Conservation (phyloP, 2,329 filamentous ascomycete genomes). For the Cladosporium colombiae region DNA sequence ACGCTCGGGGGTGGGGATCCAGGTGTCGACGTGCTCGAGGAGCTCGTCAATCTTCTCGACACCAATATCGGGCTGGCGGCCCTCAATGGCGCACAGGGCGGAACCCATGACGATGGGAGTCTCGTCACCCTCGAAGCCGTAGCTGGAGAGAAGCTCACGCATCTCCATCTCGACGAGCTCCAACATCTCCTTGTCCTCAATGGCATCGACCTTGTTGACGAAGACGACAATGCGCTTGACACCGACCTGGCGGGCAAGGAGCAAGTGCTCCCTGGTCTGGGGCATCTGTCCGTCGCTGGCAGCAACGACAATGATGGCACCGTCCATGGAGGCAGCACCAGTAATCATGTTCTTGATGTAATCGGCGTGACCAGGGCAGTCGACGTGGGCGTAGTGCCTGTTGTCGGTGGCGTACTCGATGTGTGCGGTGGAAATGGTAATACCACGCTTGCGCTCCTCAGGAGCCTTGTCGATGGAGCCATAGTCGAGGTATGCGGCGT, state of each 20-base stretch:
- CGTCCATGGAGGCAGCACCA: constrained; percentile 98
- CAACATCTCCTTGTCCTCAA: constrained; percentile 99
- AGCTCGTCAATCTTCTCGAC: constrained; percentile 87
- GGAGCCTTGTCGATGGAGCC: constrained; percentile 98
- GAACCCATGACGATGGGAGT: constrained; percentile 97
- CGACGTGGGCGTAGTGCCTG: constrained; percentile 98
- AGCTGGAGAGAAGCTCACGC: constrained; percentile 89
- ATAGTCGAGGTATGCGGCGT: constrained; percentile 95
- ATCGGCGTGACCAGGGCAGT: constrained; percentile 99
- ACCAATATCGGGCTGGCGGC: constrained; percentile 84
- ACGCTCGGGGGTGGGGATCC: constrained; percentile 95
- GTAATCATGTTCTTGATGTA: constrained; percentile 99
- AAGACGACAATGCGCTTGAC: constrained; percentile 98
- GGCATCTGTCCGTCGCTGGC: constrained; percentile 99
- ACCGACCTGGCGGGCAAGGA: constrained; percentile 96
- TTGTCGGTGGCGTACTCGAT: constrained; percentile 95
- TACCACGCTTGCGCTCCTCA: constrained; percentile 99
- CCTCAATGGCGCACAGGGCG: constrained; percentile 89
- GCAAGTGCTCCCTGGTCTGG: constrained; percentile 96
- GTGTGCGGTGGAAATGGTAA: constrained; percentile 97
- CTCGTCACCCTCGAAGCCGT: constrained; percentile 97
- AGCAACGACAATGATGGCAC: constrained; percentile 97
- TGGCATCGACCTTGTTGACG: constrained; percentile 98
- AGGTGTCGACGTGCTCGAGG: constrained; percentile 82
- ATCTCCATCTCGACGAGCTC: constrained; percentile 99